phyloP scores from a whole-genome alignment of 2,329 filamentous ascomycete genomes.

The Colletotrichum noveboracense region DNA sequence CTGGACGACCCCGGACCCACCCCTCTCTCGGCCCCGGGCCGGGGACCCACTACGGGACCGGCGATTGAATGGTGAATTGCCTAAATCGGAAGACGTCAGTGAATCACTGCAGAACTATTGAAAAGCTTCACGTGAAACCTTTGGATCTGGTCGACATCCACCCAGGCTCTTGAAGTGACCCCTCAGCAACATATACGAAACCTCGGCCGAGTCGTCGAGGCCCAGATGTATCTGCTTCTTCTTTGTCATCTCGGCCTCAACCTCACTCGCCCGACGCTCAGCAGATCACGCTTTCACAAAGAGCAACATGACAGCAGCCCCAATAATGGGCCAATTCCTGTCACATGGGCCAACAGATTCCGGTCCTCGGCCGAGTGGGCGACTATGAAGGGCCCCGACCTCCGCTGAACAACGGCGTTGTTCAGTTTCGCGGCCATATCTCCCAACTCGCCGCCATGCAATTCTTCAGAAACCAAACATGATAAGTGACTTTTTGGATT shows the following conservation, averaged over 20 bases:
- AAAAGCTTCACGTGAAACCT: not conserved
- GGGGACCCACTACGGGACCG: not conserved
- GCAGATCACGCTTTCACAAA: not conserved
- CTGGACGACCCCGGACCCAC: not conserved
- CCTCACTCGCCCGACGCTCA: not conserved
- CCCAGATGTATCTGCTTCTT: not conserved
- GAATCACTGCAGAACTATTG: not conserved
- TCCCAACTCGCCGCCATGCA: accelerated
- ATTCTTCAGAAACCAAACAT: not conserved
- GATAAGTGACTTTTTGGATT: not conserved
- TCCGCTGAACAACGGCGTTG: not conserved
- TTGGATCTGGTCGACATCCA: not conserved
- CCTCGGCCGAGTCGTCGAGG: not conserved
- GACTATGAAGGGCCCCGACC: not conserved
- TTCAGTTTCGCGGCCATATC: not conserved
- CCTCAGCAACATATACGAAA: not conserved
- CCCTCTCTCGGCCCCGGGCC: not conserved
- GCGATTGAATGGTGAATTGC: not conserved
- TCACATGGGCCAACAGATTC: not conserved
- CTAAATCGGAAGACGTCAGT: not conserved
- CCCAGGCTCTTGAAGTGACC: not conserved
- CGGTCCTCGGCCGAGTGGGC: not conserved
- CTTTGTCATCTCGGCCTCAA: not conserved
- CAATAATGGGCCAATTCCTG: not conserved
- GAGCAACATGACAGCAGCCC: not conserved